These are phyloP conservation scores for Kwoniella dejecticola DNA, from an alignment of 768 basidiomycete genomes.

Conservation along the genomic window DNA sequence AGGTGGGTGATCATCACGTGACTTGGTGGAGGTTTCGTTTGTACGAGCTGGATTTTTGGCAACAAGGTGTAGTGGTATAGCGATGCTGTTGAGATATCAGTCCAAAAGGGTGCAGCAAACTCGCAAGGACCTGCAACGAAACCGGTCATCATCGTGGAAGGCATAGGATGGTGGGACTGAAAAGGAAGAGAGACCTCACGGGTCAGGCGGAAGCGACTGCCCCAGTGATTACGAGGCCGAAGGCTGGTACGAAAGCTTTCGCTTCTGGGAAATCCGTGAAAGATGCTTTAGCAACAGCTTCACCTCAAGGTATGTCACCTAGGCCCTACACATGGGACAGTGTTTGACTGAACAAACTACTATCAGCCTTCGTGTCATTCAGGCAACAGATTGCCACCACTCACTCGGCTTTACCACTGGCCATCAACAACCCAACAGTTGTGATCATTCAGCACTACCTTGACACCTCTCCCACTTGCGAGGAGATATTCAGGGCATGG, in stretches of 20 bases:
- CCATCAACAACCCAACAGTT: conserved; percentile 47
- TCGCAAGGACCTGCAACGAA: too few species aligned
- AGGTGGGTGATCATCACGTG: too few species aligned
- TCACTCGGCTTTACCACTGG: conserved; percentile 42
- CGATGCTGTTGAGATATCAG: not conserved
- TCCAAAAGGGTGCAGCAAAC: not conserved
- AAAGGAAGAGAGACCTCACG: conserved; percentile 42
- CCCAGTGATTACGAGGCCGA: conserved; percentile 23
- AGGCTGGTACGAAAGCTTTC: conserved; percentile 34
- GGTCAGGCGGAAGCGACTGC: not conserved
- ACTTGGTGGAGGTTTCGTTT: conserved; percentile 12
- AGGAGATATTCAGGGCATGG: conserved; percentile 52
- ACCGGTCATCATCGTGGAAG: too few species aligned
- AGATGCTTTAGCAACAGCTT: conserved; percentile 39
- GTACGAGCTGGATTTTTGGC: conserved; percentile 19
- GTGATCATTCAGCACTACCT: conserved; percentile 53
- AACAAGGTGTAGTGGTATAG: not conserved
- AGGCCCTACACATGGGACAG: not conserved
- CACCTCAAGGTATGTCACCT: conserved; percentile 41
- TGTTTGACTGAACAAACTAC: not conserved
- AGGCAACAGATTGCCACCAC: conserved; percentile 49
- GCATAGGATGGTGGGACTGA: conserved; percentile 26
- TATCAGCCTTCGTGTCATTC: conserved; percentile 45
- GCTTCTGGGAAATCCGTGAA: conserved; percentile 46
- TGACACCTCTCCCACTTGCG: conserved; percentile 44